phyloP scores from a whole-genome alignment of 1,284 basidiomycete genomes.

The Fomitopsis betulina region DNA sequence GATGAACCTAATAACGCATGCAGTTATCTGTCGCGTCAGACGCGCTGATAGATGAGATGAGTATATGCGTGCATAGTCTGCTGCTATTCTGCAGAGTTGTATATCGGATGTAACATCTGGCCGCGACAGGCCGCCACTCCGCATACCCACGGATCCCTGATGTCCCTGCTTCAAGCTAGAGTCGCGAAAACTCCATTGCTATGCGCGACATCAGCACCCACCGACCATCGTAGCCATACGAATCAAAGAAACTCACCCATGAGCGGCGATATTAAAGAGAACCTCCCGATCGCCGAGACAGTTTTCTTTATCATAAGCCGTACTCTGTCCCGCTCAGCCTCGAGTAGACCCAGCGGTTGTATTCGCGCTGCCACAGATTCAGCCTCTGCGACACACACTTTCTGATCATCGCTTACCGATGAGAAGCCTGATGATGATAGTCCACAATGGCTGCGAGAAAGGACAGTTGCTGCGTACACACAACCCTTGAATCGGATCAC shows the following conservation, averaged over 20 bases:
- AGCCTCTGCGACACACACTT: too few species aligned
- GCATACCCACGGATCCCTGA: neutral
- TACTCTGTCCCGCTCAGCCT: neutral
- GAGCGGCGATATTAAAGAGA: neutral
- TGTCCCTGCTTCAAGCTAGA: neutral
- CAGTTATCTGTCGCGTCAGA: too few species aligned
- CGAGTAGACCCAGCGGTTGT: neutral
- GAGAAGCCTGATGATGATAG: neutral
- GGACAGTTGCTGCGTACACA: neutral
- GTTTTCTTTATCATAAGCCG: neutral
- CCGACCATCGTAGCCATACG: neutral
- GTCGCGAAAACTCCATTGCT: neutral
- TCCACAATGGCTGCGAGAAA: neutral
- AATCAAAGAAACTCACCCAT: neutral
- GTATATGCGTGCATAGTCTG: too few species aligned
- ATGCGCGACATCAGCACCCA: neutral
- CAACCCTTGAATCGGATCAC: constrained; percentile 1
- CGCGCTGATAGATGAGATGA: too few species aligned
- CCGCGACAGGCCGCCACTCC: neutral
- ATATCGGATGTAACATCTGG: too few species aligned
- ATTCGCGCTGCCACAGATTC: neutral
- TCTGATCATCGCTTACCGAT: neutral
- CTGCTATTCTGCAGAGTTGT: too few species aligned
- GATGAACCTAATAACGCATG: too few species aligned
- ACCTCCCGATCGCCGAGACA: neutral